Base-by-base conservation (phyloP, 2,329 filamentous ascomycete genomes). In the Fusarium nygamai region DNA sequence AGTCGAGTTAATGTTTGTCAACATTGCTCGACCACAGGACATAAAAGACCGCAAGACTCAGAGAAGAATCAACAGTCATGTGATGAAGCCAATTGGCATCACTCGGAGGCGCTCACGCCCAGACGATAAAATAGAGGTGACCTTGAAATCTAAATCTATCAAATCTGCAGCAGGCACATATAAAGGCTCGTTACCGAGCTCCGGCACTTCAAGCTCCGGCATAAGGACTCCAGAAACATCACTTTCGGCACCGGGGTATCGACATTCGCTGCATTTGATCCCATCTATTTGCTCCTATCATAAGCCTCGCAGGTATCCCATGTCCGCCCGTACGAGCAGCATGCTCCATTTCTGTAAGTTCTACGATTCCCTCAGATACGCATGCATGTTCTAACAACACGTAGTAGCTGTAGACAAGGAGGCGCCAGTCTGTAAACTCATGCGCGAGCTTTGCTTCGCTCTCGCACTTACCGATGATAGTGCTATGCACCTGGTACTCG, bases 351-450 rank as follows among this genome's bases (percentile, higher is more conserved):
- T 29, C 13, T 16, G 13, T 22, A 4, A 4, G 43, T 27, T 14
- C 3, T 11, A 27, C 0, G 3, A 13, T 20, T 1, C 7, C 5
- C 1, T 27, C 0, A 6, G 3, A 13, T 12, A 27, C 0, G 0
- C 9, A 46, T 11, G 0, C 0, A 20, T 20, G 17, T 6, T 20
- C 43, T 27, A 19, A 46, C 11, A 9, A 13, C 20, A 13, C 0
- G 7, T 7, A 46, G 24, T 46, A 46, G 43, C 43, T 13, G 17
- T 46, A 9, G 24, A 27, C 3, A 11, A 27, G 3, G 43, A 46
- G 11, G 43, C 24, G 2, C 43, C 43, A 20, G 17, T 46, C 24
- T 46, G 24, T 9, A 46, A 20, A 11, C 24, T 46, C 17, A 46
- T 46, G 24, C 24, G 24, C 5, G 43, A 46, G 24, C 43, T 46